Evolutionary conservation across 2,329 filamentous ascomycete genomes (phyloP).

Genomic region (Pezicula carpinea): DNA sequence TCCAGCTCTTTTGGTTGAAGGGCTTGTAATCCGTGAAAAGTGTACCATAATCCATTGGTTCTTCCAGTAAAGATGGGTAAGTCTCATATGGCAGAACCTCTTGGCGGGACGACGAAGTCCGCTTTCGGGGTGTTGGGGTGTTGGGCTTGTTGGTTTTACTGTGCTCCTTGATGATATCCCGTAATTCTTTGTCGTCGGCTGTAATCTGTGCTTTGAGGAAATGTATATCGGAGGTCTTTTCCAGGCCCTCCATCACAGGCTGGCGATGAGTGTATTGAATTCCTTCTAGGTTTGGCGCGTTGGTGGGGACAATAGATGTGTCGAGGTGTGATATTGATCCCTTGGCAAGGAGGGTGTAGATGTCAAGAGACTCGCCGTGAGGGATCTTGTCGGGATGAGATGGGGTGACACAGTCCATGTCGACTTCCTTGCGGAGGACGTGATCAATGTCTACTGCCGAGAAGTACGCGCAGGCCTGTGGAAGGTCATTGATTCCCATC

Average conservation of each 20-base stretch:
- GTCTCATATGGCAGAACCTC: too few species aligned
- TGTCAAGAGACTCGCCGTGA: slow-evolving; percentile 83
- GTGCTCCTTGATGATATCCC: slow-evolving; percentile 60
- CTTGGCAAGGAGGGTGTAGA: slow-evolving; percentile 70
- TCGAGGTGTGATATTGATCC: slow-evolving; percentile 67
- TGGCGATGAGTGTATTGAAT: slow-evolving; percentile 66
- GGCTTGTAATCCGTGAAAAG: too few species aligned
- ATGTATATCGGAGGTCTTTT: slow-evolving; percentile 39
- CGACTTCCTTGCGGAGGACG: slow-evolving; percentile 94
- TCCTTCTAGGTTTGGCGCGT: slow-evolving; percentile 52
- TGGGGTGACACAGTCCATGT: slow-evolving; percentile 95
- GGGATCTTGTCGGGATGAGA: slow-evolving; percentile 75
- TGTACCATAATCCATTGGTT: too few species aligned
- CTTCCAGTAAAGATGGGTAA: too few species aligned
- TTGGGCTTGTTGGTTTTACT: slow-evolving; percentile 3
- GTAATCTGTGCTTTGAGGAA: slow-evolving; percentile 86
- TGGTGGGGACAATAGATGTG: slow-evolving; percentile 50
- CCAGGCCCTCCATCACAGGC: slow-evolving; percentile 74
- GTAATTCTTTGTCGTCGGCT: slow-evolving; percentile 67
- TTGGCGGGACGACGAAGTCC: too few species aligned
- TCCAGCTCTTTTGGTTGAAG: too few species aligned
- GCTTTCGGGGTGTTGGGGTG: neutral
- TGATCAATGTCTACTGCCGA: slow-evolving; percentile 93
- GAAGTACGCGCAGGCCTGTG: slow-evolving; percentile 92
- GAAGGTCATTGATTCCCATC: slow-evolving; percentile 90